Evolutionary conservation across 805 yeast genomes (phyloP), one percentile per base, ranked within the genome.

Genomic region (Tetrapisispora arboricola): DNA sequence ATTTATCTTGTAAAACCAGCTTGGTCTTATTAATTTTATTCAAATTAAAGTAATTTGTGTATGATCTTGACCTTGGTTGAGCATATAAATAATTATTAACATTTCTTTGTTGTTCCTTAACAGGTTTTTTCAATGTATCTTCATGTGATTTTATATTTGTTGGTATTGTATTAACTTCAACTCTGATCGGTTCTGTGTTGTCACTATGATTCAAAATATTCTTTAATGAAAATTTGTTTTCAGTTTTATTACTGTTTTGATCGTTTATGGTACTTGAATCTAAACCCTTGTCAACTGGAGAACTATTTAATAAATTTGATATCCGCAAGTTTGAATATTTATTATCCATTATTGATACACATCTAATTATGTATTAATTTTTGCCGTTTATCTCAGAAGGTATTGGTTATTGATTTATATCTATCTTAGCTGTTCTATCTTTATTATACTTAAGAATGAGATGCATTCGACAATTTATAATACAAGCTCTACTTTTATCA

Each of bases 41-140:
- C n/a, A 46, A 43, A 27, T 46, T 48, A 33, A 49, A 49, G 15
- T 32, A n/a, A 10, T 46, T 49, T 21, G 42, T 49, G 28, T 38
- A 33, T n/a, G 50, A 39, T 28, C 44, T 44, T 12, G 46, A 36
- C 30, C 40, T 45, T 11, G 39, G 50, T 38, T 47, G 54, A 1
- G 45, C 27, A 32, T 48, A 48, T 16, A 43, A 26, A 27, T 34
- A 40, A 34, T 24, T 34, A 21, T 15, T 29, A n/a, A 6, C n/a
- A 18, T 16, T 7, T 31, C 19, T 25, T 13, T 24, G 21, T 16
- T 31, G 29, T n/a, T n/a, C n/a, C n/a, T n/a, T n/a, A n/a, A 12
- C 18, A 9, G 32, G 11, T 30, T 30, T 30, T 6, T 17, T 17
- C 11, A 15, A 11, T 6, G 11, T n/a, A 17, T 16, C 18, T 5